These are phyloP conservation scores for Linnemannia schmuckeri DNA, from an alignment of 192 early-diverging fungal genomes.

Conservation along the genomic window DNA sequence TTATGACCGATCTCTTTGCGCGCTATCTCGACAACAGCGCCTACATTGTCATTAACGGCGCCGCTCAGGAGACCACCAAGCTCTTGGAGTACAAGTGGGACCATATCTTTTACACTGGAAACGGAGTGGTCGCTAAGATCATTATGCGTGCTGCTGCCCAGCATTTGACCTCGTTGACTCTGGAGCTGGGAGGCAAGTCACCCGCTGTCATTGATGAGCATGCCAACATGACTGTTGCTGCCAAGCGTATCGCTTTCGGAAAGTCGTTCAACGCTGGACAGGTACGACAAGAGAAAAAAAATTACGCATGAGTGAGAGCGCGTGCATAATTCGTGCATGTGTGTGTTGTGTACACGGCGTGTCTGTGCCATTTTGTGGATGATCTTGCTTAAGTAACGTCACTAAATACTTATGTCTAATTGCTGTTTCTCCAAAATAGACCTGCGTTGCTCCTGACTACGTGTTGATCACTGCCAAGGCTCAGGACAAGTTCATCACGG, in stretches of 20 bases:
- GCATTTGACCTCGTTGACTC: constrained; percentile 84
- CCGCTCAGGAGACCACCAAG: constrained; percentile 77
- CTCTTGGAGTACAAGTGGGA: constrained; percentile 86
- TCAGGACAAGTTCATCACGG: constrained; percentile 69
- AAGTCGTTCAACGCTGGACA: constrained; percentile 93
- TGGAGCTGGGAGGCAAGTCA: constrained; percentile 96
- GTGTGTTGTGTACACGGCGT: neutral
- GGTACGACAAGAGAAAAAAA: constrained; percentile 47
- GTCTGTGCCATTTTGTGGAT: neutral
- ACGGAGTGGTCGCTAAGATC: constrained; percentile 83
- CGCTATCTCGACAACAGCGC: constrained; percentile 81
- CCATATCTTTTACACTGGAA: constrained; percentile 96
- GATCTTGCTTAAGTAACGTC: neutral
- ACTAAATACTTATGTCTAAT: neutral
- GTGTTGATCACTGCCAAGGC: constrained; percentile 75
- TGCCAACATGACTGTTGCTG: constrained; percentile 73
- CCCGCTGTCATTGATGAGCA: constrained; percentile 78
- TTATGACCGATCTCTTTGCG: constrained; percentile 74
- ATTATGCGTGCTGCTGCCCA: constrained; percentile 88
- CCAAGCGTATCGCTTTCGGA: constrained; percentile 86
- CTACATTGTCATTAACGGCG: constrained; percentile 84
- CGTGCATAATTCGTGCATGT: too few species aligned
- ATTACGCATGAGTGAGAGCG: too few species aligned
- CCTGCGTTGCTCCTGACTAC: constrained; percentile 92
- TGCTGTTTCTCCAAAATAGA: constrained; percentile 57